Evolutionary conservation across 306 rosid species (phyloP).

Genomic region (Rosa lucieae): DNA sequence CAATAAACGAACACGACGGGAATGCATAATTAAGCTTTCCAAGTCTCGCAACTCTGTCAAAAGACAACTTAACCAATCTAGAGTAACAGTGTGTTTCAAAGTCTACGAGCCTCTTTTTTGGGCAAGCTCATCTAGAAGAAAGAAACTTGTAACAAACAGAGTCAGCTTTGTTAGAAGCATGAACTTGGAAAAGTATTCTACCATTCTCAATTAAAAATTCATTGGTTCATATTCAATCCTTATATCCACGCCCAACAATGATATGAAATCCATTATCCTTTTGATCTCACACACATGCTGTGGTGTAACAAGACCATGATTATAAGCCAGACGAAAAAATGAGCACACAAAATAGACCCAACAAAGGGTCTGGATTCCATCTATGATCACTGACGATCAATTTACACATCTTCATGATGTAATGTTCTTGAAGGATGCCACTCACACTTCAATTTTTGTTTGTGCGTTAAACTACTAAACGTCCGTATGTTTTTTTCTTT

Average conservation of each 20-base stretch:
- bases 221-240: too few relatives aligned
- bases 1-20: background rate
- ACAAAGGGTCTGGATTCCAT: too few relatives aligned
- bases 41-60: background rate
- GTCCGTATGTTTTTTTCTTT: too few relatives aligned
- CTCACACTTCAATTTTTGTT: too few relatives aligned
- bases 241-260: background rate
- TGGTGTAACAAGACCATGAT: background rate
- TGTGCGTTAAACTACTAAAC: too few relatives aligned
- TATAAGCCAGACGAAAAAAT: too few relatives aligned
- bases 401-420: too few relatives aligned
- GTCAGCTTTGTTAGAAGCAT: background rate
- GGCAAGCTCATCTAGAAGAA: background rate
- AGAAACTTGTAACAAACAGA: background rate
- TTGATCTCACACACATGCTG: background rate
- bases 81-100: background rate
- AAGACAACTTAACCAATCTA: background rate
- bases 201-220: background rate
- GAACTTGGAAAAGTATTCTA: background rate
- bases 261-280: background rate
- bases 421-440: too few relatives aligned
- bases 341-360: too few relatives aligned
- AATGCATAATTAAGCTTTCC: background rate
- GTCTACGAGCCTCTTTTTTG: background rate
- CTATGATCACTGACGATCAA: too few relatives aligned